A percentile compares a stretch with the other conserved stretches of the same genome.
Conservation (phyloP, 805 yeast species). For the Saccharomycopsis vini region DNA sequence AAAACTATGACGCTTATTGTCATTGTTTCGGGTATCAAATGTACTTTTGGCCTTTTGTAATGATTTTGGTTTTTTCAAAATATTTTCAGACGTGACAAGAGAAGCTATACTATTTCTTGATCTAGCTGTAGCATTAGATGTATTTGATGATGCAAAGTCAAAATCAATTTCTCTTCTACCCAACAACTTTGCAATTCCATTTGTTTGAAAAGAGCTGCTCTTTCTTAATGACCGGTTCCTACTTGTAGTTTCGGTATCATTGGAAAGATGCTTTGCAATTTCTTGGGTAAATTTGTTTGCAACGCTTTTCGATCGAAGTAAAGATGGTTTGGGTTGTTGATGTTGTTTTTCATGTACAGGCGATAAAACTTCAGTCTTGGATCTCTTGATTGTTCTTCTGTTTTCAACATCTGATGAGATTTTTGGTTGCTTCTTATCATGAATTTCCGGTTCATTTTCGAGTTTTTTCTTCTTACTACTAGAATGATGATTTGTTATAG, state of each 20-base stretch:
- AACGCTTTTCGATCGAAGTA: constrained; percentile 3
- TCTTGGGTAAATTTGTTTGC: constrained; percentile 2
- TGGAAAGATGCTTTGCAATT: background rate
- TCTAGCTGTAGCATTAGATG: background rate
- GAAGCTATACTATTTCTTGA: background rate
- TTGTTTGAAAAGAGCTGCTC: background rate
- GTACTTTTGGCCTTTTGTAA: constrained; percentile 11
- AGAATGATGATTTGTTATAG: too few species aligned
- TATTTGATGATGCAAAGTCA: background rate
- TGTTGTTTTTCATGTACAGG: background rate
- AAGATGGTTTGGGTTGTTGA: too few species aligned
- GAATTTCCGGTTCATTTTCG: too few species aligned
- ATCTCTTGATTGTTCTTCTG: constrained; percentile 5
- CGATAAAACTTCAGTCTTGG: constrained; percentile 6
- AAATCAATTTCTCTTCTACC: constrained; percentile 16
- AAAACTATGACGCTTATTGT: background rate
- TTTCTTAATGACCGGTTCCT: background rate
- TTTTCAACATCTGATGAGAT: background rate
- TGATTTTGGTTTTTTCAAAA: background rate
- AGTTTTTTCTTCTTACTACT: too few species aligned
- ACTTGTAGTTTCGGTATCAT: background rate
- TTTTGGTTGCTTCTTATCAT: background rate
- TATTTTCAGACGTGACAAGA: background rate
- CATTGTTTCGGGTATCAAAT: background rate
- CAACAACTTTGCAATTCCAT: constrained; percentile 6